A percentile compares a stretch with the other conserved stretches of the same genome.
Conservation (phyloP, 2,329 filamentous ascomycete genomes). For the Pestalotiopsis fici region DNA sequence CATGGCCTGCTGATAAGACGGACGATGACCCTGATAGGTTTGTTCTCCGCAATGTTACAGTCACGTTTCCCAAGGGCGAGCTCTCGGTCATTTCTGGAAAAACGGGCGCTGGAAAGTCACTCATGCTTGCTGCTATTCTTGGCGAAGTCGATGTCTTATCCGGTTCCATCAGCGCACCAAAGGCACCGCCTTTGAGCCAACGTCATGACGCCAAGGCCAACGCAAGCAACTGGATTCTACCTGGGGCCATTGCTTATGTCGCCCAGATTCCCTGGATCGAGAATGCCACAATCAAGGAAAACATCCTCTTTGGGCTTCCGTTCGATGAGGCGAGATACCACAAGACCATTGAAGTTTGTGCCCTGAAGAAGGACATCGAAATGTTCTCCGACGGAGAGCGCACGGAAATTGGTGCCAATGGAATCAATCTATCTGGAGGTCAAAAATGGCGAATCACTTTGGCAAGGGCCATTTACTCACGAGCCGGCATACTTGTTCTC, state of each 20-base stretch:
- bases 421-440: conserved; percentile 81
- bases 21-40: conserved; percentile 62
- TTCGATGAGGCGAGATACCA: conserved; percentile 69
- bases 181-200: conserved; percentile 49
- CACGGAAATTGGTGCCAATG: conserved; percentile 83
- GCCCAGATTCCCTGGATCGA: conserved; percentile 85
- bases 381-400: conserved; percentile 76
- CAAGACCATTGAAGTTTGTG: conserved; percentile 71
- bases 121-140: conserved; percentile 72
- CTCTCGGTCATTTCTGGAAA: conserved; percentile 76
- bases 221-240: conserved; percentile 67
- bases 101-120: conserved; percentile 77
- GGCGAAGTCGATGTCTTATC: conserved; percentile 72
- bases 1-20: conserved; percentile 71
- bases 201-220: conserved; percentile 66
- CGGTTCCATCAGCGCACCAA: conserved; percentile 60
- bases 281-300: conserved; percentile 76
- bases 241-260: conserved; percentile 71
- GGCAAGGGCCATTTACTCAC: conserved; percentile 77
- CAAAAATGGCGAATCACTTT: conserved; percentile 83
- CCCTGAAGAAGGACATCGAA: conserved; percentile 72
- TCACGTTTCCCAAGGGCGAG: conserved; percentile 68
- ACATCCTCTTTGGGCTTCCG: conserved; percentile 77
- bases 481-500: conserved; percentile 73
- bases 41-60: conserved; percentile 62